Evolutionary conservation across 768 basidiomycete species (phyloP), one percentile per base, ranked within the genome.

Genomic region (Dentipellis sp.): DNA sequence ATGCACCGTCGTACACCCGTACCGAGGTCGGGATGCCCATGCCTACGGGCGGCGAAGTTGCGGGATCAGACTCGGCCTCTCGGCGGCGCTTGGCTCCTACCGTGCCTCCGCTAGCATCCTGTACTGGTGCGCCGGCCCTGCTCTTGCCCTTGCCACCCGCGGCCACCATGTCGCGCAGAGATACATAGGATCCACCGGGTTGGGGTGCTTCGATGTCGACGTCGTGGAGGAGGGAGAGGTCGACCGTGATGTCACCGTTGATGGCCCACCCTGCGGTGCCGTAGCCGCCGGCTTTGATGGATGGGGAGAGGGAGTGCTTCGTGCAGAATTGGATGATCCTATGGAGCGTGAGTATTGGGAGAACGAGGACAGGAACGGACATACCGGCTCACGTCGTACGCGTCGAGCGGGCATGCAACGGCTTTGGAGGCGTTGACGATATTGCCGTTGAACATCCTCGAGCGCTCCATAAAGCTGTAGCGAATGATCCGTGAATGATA

Each of bases 201-300:
- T 51, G 53, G 0, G 87, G 86, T 7, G 74, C 63, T 64, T 88
- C 87, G 54, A 92, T 82, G 35, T 83, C 79, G 39, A 88, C 74
- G 38, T 85, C 83, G 53, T 75, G 74, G 51, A 97, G 71, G 62
- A 77, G 80, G 63, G 77, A 80, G 50, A 95, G 70, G 71, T 95
- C 94, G 61, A 94, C 69, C 64, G 95, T 83, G 56, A 95, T 74
- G 63, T 94, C 86, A 38, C 94, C 94, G 14, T 83, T 83, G 54
- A 94, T 80, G 49, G 90, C 82, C 88, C 91, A 92, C 1, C 91
- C 93, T 10, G 86, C 90, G 1, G 89, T 94, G 6, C 92, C 94
- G 65, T 88, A 94, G 0, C 94, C 94, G 22, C 94, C 94, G 1
- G 90, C 88, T 67, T 91, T 93, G 63, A 93, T 78, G 9, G 90